Base-by-base conservation (phyloP, 306 rosid species). In the Quercus wislizeni region DNA sequence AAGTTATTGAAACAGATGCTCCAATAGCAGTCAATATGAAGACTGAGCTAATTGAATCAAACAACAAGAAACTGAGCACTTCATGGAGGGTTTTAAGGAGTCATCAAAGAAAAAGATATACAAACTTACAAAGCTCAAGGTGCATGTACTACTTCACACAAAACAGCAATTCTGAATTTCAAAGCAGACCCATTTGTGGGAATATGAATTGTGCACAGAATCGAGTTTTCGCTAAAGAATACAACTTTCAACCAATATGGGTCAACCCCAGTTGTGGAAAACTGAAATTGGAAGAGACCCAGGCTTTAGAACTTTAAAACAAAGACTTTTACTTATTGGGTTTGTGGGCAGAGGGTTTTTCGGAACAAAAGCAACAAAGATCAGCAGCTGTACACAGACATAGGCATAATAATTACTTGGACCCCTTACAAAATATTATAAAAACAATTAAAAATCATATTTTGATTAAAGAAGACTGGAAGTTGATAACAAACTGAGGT, bases 81-180 rank as follows among this genome's bases (percentile, higher is more conserved):
- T 5, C 18, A 63, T 13, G 55, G 71, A 80, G 33, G 77, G 73
- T 74, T 75, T 51, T 74, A 65, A 62, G 74, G 20, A 56, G 27
- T 20, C 64, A 43, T 41, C 51, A 65, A 43, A 77, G 28, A 74
- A 27, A 30, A 43, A 67, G 59, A 71, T 63, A 54, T 35, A 27
- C 27, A 68, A 69, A 78, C 74, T 70, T 21, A 55, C 41, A 31
- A 77, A 58, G 77, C 80, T 74, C 59, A 65, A 83, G 73, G 28
- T 55, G 79, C 65, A 80, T 54, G 77, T 74, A 77, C 79, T 81
- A 31, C 76, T 4, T 62, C 80, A 82, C 81, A 81, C 76, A 73
- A 59, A 68, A 55, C 30, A 58, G 64, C 56, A 65, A 67, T 51
- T 65, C 70, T 78, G 80, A 38, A 55, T 49, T 49, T 49, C 15